phyloP scores from a whole-genome alignment of 768 basidiomycete species.

The Suillus lakei region DNA sequence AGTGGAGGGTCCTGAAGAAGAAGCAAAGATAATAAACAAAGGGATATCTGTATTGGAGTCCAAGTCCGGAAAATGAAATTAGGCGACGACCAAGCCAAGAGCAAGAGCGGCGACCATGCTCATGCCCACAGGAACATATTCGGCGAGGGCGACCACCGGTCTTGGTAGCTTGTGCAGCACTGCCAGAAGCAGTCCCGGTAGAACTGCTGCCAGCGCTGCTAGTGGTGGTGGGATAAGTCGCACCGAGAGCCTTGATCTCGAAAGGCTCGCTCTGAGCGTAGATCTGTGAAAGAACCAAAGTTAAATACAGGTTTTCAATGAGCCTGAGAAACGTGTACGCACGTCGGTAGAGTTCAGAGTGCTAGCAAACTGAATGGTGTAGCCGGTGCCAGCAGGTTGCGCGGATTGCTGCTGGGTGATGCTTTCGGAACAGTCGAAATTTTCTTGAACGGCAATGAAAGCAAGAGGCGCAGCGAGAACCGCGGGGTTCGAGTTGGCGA shows the following conservation, averaged over 20 bases:
- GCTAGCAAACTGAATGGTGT: conserved; percentile 55
- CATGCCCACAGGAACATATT: conserved; percentile 33
- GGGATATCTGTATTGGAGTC: not conserved
- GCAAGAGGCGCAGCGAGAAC: conserved; percentile 43
- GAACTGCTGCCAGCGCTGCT: conserved; percentile 31
- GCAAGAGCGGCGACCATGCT: conserved; percentile 33
- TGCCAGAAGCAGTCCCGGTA: conserved; percentile 26
- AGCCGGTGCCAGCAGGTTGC: conserved; percentile 49
- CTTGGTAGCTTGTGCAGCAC: conserved; percentile 21
- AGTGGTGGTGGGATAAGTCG: conserved; percentile 52
- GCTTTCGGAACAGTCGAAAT: conserved; percentile 61
- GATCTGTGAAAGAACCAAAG: conserved; percentile 44
- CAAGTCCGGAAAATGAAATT: conserved; percentile 4
- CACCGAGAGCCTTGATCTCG: conserved; percentile 61
- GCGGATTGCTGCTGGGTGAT: conserved; percentile 52
- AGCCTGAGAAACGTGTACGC: conserved; percentile 27
- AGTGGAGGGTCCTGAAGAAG: not conserved
- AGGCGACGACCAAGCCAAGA: conserved; percentile 34
- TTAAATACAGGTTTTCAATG: not conserved
- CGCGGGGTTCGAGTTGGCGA: conserved; percentile 48
- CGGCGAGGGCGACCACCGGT: conserved; percentile 16
- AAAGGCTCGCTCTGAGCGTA: conserved; percentile 61
- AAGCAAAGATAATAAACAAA: conserved; percentile 6
- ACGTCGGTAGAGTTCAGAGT: conserved; percentile 57
- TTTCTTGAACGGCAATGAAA: conserved; percentile 54